A percentile compares a stretch with the other conserved stretches of the same genome.
These are phyloP conservation scores for Colletotrichum liriopes DNA, from an alignment of 2,329 filamentous ascomycete species.

Conservation along the genomic window DNA sequence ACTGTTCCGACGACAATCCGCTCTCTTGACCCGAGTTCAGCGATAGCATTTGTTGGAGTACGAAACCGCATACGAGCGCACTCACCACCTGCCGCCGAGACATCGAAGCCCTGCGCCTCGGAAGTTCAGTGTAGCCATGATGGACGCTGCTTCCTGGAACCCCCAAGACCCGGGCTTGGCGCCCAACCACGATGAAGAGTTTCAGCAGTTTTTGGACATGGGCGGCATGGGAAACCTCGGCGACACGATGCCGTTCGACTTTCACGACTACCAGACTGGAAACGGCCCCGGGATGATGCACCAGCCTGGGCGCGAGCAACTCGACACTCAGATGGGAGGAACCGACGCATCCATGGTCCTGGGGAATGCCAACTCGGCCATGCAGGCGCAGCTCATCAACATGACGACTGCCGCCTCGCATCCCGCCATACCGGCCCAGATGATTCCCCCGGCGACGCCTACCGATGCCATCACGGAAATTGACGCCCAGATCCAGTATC, in stretches of 20 bases:
- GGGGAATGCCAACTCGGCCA: slow-evolving; percentile 44
- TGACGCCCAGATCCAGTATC: slow-evolving; percentile 77
- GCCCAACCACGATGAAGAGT: slow-evolving; percentile 70
- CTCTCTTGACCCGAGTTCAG: neutral
- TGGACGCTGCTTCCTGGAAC: slow-evolving; percentile 70
- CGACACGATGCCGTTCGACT: slow-evolving; percentile 73
- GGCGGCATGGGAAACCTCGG: slow-evolving; percentile 67
- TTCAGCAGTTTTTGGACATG: slow-evolving; percentile 76
- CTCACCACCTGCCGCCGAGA: neutral
- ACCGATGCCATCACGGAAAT: slow-evolving; percentile 71
- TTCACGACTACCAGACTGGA: slow-evolving; percentile 66
- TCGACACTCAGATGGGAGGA: slow-evolving; percentile 68
- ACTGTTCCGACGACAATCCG: neutral
- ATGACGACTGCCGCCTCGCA: slow-evolving; percentile 65
- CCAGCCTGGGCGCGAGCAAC: slow-evolving; percentile 54
- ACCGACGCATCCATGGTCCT: slow-evolving; percentile 58
- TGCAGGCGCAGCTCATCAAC: slow-evolving; percentile 62
- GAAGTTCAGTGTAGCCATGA: slow-evolving; percentile 57
- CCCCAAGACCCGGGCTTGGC: slow-evolving; percentile 70
- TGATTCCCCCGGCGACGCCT: slow-evolving; percentile 62
- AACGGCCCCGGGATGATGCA: slow-evolving; percentile 59
- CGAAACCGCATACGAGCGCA: slow-evolving; percentile 4
- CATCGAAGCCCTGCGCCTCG: slow-evolving; percentile 15
- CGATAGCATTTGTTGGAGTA: neutral
- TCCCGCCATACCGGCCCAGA: slow-evolving; percentile 61